phyloP scores from a whole-genome alignment of 2,329 filamentous ascomycete genomes.

The Coleophoma crateriformis region DNA sequence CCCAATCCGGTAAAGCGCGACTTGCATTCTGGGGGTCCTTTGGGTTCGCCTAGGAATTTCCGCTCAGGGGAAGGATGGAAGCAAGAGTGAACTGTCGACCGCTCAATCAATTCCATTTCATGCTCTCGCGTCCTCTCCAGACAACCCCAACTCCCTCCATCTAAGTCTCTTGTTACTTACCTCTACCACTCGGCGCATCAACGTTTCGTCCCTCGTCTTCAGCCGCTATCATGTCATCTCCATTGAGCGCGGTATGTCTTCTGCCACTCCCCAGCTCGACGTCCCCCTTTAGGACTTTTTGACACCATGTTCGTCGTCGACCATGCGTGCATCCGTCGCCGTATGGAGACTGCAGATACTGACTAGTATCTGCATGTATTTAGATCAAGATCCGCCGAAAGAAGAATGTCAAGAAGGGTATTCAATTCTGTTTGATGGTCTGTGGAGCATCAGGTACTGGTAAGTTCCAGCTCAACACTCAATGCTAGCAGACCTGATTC shows the following conservation, averaged over 20 bases:
- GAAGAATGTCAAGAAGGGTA: slow-evolving; percentile 93
- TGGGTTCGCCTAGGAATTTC: too few species aligned
- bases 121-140: too few species aligned
- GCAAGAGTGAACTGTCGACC: too few species aligned
- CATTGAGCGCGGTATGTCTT: slow-evolving; percentile 45
- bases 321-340: slow-evolving; percentile 18
- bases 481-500: slow-evolving; percentile 9
- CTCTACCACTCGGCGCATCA: too few species aligned
- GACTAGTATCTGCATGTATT: slow-evolving; percentile 21
- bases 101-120: too few species aligned
- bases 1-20: slow-evolving; percentile 7
- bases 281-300: slow-evolving; percentile 23
- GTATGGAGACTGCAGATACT: slow-evolving; percentile 10
- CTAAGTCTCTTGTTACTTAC: background rate
- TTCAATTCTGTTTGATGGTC: slow-evolving; percentile 99
- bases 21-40: background rate
- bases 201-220: too few species aligned
- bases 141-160: too few species aligned
- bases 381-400: slow-evolving; percentile 97
- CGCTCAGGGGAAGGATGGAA: too few species aligned
- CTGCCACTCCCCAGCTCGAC: slow-evolving; percentile 8
- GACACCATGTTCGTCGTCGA: slow-evolving; percentile 20
- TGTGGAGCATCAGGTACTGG: slow-evolving; percentile 98
- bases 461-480: slow-evolving; percentile 40
- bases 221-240: slow-evolving; percentile 41